These are phyloP conservation scores for Tillandsia fasciculata DNA, from an alignment of 176 grass and related monocot genomes.

Conservation along the genomic window DNA sequence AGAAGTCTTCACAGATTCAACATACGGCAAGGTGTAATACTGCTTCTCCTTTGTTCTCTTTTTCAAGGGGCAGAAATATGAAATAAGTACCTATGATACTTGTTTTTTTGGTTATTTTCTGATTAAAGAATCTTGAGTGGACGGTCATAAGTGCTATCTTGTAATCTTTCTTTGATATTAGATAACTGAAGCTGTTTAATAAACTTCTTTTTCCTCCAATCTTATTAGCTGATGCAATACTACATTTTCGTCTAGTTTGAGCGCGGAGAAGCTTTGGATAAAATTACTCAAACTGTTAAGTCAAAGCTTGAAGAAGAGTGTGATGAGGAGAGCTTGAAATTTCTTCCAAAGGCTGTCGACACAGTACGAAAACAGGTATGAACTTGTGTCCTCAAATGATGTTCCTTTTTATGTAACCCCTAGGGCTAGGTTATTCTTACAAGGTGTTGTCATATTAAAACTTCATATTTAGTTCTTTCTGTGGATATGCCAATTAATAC, in stretches of 20 bases:
- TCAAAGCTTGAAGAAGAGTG: conserved; percentile 87
- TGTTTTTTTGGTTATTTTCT: not conserved
- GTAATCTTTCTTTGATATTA: not conserved
- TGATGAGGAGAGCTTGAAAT: conserved; percentile 84
- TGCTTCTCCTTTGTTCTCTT: conserved; percentile 9
- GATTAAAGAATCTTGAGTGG: not conserved
- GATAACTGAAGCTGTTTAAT: not conserved
- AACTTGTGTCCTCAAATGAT: conserved; percentile 14
- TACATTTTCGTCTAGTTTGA: conserved; percentile 60
- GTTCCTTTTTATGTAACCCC: not conserved
- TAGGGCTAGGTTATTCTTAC: not conserved
- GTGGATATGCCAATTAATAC: no score
- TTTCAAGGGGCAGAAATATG: not conserved
- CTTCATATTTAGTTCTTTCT: no score
- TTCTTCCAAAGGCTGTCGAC: conserved; percentile 74
- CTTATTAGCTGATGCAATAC: not conserved
- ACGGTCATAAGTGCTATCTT: not conserved
- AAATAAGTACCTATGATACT: not conserved
- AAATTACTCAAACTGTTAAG: conserved; percentile 64
- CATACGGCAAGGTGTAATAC: conserved; percentile 67
- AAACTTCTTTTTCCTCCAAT: not conserved
- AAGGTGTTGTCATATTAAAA: not conserved
- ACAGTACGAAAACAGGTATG: conserved; percentile 91
- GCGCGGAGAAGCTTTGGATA: conserved; percentile 81
- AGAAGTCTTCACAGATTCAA: conserved; percentile 89